Evolutionary conservation across 1,139 yeast genomes (phyloP), one percentile per base, ranked within the genome.

Genomic region (Chernovozyma aurita): DNA sequence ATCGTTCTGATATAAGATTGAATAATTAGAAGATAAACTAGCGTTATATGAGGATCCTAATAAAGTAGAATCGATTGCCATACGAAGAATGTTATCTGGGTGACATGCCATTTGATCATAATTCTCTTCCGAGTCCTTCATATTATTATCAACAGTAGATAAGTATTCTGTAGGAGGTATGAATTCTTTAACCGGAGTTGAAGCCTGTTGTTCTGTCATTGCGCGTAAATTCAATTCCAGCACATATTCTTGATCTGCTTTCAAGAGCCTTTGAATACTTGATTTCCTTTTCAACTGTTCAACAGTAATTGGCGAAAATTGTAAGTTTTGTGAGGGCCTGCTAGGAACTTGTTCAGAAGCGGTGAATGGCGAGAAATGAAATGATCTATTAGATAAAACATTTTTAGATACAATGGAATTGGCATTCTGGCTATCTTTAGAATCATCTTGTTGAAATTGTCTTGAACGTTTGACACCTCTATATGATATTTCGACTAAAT

Each of bases 1-100:
- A 30, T 64, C 71, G 34, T 63, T 65, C 11, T 54, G 57, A 38
- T 63, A 58, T 2, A 61, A 56, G 33, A 59, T 57, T 29, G 65
- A 61, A 42, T 61, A 62, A 14, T 59, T 52, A 3, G 65, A 57
- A 2, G 70, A 61, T 29, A 61, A 59, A 4, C 66, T 59, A 24
- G 49, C 50, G 41, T 59, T 61, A 34, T 55, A 59, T 8, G 65
- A 58, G 0, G 73, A 66, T 1, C 73, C 73, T 36, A 69, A 53
- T 68, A 70, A 64, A 2, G 76, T 70, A 18, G 74, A 62, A 40
- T 70, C 76, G 31, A 70, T 69, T 2, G 76, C 76, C 75, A 70
- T 67, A 25, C 71, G 55, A 61, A 70, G 56, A 40, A 70, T 70
- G 35, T 66, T 66, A 36, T 67, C 70, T 2, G 75, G 75, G 44